A percentile compares a stretch with the other conserved stretches of the same genome.
These are phyloP conservation scores for Paracoccidioides brasiliensis DNA, from an alignment of 2,329 filamentous ascomycete genomes.

Conservation along the genomic window DNA sequence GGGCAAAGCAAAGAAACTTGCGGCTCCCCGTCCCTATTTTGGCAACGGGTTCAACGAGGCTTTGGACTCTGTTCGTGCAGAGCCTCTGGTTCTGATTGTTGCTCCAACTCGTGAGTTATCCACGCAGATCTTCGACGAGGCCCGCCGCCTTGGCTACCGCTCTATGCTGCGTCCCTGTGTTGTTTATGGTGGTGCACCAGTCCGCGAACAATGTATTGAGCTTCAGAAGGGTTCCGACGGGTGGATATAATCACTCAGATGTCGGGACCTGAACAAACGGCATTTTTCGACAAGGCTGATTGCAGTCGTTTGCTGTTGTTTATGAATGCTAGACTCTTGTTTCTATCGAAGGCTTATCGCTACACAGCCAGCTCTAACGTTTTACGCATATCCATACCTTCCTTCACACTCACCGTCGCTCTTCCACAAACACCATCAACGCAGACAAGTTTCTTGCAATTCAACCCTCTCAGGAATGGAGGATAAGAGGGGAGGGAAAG, in stretches of 20 bases:
- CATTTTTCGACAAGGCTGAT: background rate
- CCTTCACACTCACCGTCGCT: background rate
- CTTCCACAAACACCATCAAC: background rate
- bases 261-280: background rate
- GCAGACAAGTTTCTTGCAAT: background rate
- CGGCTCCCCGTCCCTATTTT: slow-evolving; percentile 59
- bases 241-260: background rate
- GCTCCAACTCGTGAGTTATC: slow-evolving; percentile 81
- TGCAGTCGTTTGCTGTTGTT: too few relatives aligned
- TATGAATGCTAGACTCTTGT: background rate
- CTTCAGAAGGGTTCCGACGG: slow-evolving; percentile 67
- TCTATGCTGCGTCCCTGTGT: slow-evolving; percentile 89
- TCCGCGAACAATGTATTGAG: slow-evolving; percentile 56
- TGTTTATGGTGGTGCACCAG: slow-evolving; percentile 69
- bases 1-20: slow-evolving; percentile 86
- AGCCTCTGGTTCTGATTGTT: slow-evolving; percentile 78
- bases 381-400: background rate
- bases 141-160: slow-evolving; percentile 83
- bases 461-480: background rate
- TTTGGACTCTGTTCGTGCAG: slow-evolving; percentile 50
- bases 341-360: background rate
- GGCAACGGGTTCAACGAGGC: slow-evolving; percentile 41
- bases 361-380: background rate
- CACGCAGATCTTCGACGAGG: slow-evolving; percentile 88
- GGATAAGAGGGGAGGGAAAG: background rate